These are phyloP conservation scores for Lotus japonicus DNA, from an alignment of 306 rosid genomes.

Conservation along the genomic window DNA sequence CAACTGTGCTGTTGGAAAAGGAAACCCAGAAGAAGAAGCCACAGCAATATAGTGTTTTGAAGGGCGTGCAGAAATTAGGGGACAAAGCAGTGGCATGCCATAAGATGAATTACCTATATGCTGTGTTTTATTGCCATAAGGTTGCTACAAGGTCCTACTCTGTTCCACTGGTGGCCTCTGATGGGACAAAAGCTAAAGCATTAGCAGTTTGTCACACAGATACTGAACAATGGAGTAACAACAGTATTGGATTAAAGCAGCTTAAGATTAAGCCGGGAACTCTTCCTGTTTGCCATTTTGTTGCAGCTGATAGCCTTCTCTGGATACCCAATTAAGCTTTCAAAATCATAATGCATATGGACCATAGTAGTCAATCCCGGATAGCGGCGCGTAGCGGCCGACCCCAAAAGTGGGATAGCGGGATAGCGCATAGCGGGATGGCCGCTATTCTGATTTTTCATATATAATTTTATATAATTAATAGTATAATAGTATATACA, in stretches of 20 bases:
- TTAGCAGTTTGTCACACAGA: conserved; percentile 36
- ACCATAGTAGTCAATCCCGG: too few relatives aligned
- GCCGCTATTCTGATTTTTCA: too few relatives aligned
- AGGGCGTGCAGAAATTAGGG: conserved; percentile 14
- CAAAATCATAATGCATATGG: neutral
- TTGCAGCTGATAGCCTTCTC: conserved; percentile 16
- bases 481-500: too few relatives aligned
- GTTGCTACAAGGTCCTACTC: conserved; percentile 10
- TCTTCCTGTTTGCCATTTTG: conserved; percentile 31
- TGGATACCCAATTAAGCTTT: conserved; percentile 23
- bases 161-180: conserved; percentile 22
- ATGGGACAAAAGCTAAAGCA: conserved; percentile 23
- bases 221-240: neutral
- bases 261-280: conserved; percentile 40
- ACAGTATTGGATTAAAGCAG: conserved; percentile 11
- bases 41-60: neutral
- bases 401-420: too few relatives aligned
- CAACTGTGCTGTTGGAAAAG: conserved; percentile 12
- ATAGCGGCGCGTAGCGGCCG: too few relatives aligned
- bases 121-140: conserved; percentile 38
- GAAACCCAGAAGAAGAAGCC: neutral
- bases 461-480: too few relatives aligned
- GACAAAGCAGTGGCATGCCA: conserved; percentile 33
- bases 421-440: too few relatives aligned
- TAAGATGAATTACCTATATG: conserved; percentile 26